phyloP scores from a whole-genome alignment of 2,329 filamentous ascomycete species.

The Aspergillus quadricinctus region DNA sequence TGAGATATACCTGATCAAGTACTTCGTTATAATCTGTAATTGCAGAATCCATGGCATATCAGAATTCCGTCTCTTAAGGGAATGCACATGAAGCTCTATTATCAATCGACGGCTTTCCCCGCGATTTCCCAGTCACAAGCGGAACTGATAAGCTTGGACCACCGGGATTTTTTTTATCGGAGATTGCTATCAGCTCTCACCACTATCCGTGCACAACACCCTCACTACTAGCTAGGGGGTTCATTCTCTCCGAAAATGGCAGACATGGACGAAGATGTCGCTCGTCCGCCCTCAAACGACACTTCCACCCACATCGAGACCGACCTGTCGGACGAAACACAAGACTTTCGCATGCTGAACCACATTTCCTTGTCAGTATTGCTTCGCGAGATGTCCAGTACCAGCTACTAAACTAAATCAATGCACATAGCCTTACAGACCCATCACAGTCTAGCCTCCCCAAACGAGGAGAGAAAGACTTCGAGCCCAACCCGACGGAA shows the following conservation, averaged over 20 bases:
- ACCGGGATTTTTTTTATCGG: slow-evolving; percentile 14
- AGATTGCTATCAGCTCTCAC: slow-evolving; percentile 3
- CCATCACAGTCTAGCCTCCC: slow-evolving; percentile 54
- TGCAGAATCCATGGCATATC: background rate
- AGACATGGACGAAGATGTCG: slow-evolving; percentile 42
- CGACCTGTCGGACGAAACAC: slow-evolving; percentile 71
- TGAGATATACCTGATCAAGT: slow-evolving; percentile 17
- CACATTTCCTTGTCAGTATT: slow-evolving; percentile 48
- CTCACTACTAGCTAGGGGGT: background rate
- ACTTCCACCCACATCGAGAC: slow-evolving; percentile 47
- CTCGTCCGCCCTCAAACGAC: slow-evolving; percentile 28
- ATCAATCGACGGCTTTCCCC: background rate
- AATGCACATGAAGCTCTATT: background rate
- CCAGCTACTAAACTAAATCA: background rate
- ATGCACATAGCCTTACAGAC: slow-evolving; percentile 28
- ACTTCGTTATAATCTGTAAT: slow-evolving; percentile 9
- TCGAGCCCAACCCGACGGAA: slow-evolving; percentile 84
- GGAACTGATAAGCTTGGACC: slow-evolving; percentile 9
- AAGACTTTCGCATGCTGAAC: slow-evolving; percentile 76
- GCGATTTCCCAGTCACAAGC: background rate
- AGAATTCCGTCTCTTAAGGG: slow-evolving; percentile 1
- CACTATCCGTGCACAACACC: background rate
- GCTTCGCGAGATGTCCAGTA: background rate
- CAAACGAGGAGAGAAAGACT: slow-evolving; percentile 94
- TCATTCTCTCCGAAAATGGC: slow-evolving; percentile 30